Evolutionary conservation across 2,329 filamentous ascomycete species (phyloP).

Genomic region (Talaromyces sp.): DNA sequence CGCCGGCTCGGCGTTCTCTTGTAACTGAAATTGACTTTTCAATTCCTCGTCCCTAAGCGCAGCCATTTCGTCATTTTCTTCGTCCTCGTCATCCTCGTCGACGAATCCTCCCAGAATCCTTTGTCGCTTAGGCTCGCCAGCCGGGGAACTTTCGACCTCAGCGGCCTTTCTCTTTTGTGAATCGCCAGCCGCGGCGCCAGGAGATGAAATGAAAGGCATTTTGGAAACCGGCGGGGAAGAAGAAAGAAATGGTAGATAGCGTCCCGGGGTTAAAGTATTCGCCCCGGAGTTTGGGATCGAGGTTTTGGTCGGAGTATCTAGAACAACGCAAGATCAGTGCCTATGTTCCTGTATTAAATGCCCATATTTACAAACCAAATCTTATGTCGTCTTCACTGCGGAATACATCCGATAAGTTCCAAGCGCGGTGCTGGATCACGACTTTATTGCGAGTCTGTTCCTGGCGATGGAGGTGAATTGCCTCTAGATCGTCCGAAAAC

Average conservation of each 20-base stretch:
- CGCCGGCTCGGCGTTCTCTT: slow-evolving; percentile 24
- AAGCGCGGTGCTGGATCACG: slow-evolving; percentile 48
- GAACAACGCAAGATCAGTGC: background rate
- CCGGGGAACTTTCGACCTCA: slow-evolving; percentile 26
- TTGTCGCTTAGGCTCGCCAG: slow-evolving; percentile 41
- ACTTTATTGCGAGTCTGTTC: slow-evolving; percentile 41
- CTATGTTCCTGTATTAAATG: background rate
- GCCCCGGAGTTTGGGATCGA: slow-evolving; percentile 14
- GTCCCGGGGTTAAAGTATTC: slow-evolving; percentile 14
- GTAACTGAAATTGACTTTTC: slow-evolving; percentile 34
- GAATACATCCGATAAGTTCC: slow-evolving; percentile 47
- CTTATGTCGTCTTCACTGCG: slow-evolving; percentile 46
- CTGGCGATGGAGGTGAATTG: slow-evolving; percentile 35
- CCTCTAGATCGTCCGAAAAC: slow-evolving; percentile 46
- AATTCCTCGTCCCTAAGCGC: slow-evolving; percentile 34
- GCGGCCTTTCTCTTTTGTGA: slow-evolving; percentile 46
- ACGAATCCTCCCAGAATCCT: slow-evolving; percentile 47
- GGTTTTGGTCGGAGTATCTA: slow-evolving; percentile 44
- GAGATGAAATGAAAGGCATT: slow-evolving; percentile 49
- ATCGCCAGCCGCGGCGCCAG: slow-evolving; percentile 38
- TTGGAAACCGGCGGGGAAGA: slow-evolving; percentile 37
- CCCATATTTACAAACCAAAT: slow-evolving; percentile 29
- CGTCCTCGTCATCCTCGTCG: slow-evolving; percentile 45
- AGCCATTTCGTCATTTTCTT: slow-evolving; percentile 32
- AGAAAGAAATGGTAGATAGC: slow-evolving; percentile 24